These are phyloP conservation scores for Tetrahymena thermophila DNA, from an alignment of 73 alveolate species.

Conservation along the genomic window DNA sequence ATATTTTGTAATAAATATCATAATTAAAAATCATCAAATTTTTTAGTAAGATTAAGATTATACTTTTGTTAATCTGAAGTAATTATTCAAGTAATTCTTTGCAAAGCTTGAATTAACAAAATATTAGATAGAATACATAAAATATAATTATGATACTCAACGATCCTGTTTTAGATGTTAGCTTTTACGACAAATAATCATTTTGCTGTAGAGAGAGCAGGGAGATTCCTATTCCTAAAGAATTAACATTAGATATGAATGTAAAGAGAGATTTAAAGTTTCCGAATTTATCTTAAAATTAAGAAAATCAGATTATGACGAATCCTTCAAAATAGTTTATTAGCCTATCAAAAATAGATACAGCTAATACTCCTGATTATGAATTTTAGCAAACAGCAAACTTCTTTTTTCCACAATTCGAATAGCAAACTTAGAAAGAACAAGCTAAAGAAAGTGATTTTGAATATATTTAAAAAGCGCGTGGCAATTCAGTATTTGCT, in stretches of 20 bases:
- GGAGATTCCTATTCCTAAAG: not conserved
- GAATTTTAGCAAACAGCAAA: not conserved
- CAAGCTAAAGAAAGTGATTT: not conserved
- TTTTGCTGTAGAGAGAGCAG: not conserved
- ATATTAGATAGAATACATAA: not conserved
- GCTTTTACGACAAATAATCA: not conserved
- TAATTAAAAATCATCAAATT: no score
- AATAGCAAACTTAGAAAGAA: not conserved
- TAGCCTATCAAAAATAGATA: not conserved
- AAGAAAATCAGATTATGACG: not conserved
- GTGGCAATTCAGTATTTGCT: not conserved
- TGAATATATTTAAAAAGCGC: not conserved
- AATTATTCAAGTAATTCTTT: not conserved
- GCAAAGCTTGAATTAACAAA: not conserved
- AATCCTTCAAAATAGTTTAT: not conserved
- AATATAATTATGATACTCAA: not conserved
- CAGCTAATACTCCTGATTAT: not conserved
- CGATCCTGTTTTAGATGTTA: not conserved
- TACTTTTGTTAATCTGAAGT: not conserved
- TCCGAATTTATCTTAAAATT: not conserved
- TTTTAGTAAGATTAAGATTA: not conserved
- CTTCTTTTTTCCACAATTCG: not conserved
- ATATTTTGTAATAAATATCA: not conserved
- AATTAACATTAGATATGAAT: not conserved
- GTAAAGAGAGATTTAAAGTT: not conserved